A percentile compares a stretch with the other conserved stretches of the same genome.
Evolutionary conservation across 2,329 filamentous ascomycete species (phyloP).

Genomic region (Calonectria leucothoes): DNA sequence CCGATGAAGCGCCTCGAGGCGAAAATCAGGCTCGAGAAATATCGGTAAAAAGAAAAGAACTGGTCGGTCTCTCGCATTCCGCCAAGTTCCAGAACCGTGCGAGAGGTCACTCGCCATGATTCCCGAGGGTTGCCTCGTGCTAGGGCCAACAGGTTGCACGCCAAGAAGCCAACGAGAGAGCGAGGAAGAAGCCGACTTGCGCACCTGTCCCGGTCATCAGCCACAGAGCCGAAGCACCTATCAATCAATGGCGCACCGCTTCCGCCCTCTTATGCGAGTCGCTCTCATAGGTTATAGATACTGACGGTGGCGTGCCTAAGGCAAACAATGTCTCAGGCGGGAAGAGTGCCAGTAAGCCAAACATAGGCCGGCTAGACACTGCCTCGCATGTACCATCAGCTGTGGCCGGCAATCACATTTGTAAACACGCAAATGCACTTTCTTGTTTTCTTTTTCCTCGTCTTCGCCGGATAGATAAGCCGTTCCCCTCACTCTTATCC

Average conservation of each 20-base stretch:
- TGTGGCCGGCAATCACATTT: too few relatives aligned
- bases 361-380: background rate
- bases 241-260: background rate
- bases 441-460: background rate
- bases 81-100: too few relatives aligned
- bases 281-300: background rate
- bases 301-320: background rate
- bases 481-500: background rate
- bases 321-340: background rate
- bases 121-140: background rate
- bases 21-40: too few relatives aligned
- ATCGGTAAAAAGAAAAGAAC: background rate
- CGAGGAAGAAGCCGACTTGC: background rate
- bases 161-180: background rate
- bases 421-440: background rate
- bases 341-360: background rate
- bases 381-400: background rate
- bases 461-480: background rate
- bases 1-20: background rate
- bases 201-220: background rate
- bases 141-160: background rate
- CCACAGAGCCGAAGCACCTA: too few relatives aligned
- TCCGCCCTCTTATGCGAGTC: background rate
- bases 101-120: background rate
- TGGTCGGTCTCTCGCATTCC: background rate